Conservation (phyloP, 2,329 filamentous ascomycete genomes). For the Sporothrix globosa region DNA sequence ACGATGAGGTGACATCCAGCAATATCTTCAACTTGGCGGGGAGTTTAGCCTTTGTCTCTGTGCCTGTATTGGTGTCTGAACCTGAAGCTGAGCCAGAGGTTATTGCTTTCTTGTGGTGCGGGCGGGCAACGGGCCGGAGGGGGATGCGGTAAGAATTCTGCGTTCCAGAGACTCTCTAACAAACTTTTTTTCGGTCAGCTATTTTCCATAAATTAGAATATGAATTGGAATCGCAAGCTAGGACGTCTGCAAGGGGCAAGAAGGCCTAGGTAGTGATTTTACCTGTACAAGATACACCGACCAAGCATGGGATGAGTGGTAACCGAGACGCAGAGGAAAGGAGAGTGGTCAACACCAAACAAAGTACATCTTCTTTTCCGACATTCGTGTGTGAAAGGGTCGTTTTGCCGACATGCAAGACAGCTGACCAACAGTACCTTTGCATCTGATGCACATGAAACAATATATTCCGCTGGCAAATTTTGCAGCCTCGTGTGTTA, state of each 20-base stretch:
- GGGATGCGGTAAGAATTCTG: background rate
- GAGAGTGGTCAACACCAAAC: background rate
- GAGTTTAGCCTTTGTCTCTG: slow-evolving; percentile 18
- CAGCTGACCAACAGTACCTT: background rate
- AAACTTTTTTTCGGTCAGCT: background rate
- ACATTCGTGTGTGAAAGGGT: background rate
- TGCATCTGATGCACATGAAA: slow-evolving; percentile 20
- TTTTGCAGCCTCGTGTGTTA: background rate
- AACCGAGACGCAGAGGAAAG: background rate
- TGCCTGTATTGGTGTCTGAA: background rate
- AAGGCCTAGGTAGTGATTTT: no score
- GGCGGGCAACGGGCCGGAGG: background rate
- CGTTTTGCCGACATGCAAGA: background rate
- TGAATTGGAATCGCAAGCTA: no score
- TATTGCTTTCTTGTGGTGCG: no score
- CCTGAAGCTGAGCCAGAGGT: background rate
- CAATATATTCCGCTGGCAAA: background rate
- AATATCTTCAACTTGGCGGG: background rate
- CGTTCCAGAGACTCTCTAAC: background rate
- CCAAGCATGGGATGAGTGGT: background rate
- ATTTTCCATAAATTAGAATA: background rate
- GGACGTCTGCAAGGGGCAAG: no score
- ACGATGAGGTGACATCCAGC: background rate
- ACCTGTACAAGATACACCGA: no score
- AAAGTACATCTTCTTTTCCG: background rate